phyloP scores from a whole-genome alignment of 805 yeast species.

The Yarrowia keelungensis region DNA sequence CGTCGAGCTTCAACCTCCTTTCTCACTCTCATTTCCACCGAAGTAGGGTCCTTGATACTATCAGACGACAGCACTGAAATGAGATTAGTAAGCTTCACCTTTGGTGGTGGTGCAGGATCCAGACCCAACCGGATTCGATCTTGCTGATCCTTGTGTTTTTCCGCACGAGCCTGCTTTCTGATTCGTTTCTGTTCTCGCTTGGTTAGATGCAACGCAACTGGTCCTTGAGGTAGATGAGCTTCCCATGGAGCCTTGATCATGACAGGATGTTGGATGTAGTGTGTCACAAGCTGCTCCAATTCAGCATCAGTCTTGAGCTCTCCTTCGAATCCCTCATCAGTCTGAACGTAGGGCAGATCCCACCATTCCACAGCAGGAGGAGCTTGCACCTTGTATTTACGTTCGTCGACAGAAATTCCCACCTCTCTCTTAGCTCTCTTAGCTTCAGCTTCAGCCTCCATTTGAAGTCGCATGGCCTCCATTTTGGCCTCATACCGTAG shows the following conservation, averaged over 20 bases:
- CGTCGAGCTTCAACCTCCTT: constrained; percentile 70
- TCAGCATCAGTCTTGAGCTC: constrained; percentile 33
- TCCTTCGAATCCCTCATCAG: constrained; percentile 46
- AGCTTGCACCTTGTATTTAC: constrained; percentile 54
- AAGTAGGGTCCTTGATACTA: constrained; percentile 87
- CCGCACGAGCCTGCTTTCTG: constrained; percentile 71
- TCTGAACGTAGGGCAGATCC: constrained; percentile 68
- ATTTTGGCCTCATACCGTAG: constrained; percentile 53
- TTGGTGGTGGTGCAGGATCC: constrained; percentile 88
- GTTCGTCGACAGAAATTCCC: constrained; percentile 63
- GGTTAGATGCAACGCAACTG: constrained; percentile 66
- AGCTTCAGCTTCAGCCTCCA: constrained; percentile 48
- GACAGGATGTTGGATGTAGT: constrained; percentile 84
- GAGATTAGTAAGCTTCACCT: constrained; percentile 81
- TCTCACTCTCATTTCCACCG: constrained; percentile 74
- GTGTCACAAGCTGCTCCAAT: constrained; percentile 59
- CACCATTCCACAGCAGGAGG: constrained; percentile 89
- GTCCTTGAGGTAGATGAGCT: constrained; percentile 51
- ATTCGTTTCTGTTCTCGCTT: constrained; percentile 77
- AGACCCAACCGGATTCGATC: constrained; percentile 81
- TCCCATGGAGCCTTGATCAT: constrained; percentile 69
- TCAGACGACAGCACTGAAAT: constrained; percentile 87
- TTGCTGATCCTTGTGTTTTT: constrained; percentile 70
- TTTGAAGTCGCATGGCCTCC: constrained; percentile 48
- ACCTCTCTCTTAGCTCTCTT: constrained; percentile 58